A percentile compares a stretch with the other conserved stretches of the same genome.
These are phyloP conservation scores for Biancaea sappan DNA, from an alignment of 306 rosid genomes.

Conservation along the genomic window DNA sequence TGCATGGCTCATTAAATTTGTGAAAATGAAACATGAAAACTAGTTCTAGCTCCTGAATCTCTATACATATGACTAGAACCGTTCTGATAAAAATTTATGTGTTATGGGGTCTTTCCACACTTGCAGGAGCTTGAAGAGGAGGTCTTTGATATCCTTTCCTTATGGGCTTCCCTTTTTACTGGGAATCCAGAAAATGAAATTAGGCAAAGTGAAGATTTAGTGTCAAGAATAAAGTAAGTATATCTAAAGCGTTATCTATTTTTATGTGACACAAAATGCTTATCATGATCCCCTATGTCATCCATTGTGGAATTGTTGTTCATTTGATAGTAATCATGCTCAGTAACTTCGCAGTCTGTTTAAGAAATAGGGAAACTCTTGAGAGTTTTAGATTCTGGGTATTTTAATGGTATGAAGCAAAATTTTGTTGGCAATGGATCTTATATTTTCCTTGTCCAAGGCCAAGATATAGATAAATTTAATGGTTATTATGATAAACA, in stretches of 20 bases:
- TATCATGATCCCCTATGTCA: conserved; percentile 3
- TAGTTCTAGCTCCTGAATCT: conserved; percentile 8
- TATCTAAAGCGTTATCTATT: conserved; percentile 8
- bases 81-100: conserved; percentile 20
- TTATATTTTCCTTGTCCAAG: background rate
- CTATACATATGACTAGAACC: conserved; percentile 1
- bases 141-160: conserved; percentile 91
- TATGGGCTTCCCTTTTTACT: conserved; percentile 78
- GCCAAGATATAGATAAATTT: background rate
- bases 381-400: background rate
- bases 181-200: conserved; percentile 71
- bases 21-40: conserved; percentile 24
- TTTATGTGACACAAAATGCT: conserved; percentile 26
- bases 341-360: background rate
- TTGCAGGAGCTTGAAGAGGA: conserved; percentile 90
- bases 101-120: conserved; percentile 34
- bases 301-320: conserved; percentile 5
- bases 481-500: too few species aligned
- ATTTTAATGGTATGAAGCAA: background rate
- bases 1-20: background rate
- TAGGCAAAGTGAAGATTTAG: conserved; percentile 61
- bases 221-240: conserved; percentile 71
- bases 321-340: background rate
- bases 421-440: background rate
- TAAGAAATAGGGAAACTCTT: background rate